phyloP scores from a whole-genome alignment of 768 basidiomycete genomes.

The Pisolithus sp. region DNA sequence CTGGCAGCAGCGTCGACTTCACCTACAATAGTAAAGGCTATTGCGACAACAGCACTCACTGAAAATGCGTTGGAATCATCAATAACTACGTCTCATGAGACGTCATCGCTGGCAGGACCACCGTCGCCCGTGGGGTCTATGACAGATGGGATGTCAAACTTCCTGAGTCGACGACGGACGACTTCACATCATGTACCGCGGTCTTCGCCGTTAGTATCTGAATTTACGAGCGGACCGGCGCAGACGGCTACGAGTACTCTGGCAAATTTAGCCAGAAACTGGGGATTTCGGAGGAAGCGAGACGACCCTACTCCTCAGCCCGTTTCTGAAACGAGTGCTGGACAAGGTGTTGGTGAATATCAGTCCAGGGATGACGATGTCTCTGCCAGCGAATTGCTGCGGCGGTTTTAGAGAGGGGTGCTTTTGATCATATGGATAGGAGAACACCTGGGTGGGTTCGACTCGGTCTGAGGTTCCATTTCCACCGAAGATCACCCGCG shows the following conservation, averaged over 20 bases:
- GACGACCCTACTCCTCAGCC: constrained; percentile 10
- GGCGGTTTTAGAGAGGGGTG: constrained; percentile 13
- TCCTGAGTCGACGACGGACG: constrained; percentile 46
- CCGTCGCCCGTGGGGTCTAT: constrained; percentile 59
- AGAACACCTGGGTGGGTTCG: not conserved
- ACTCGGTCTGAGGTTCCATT: not conserved
- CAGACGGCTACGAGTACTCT: constrained; percentile 46
- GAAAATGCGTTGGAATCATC: constrained; percentile 46
- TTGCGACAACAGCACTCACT: constrained; percentile 61
- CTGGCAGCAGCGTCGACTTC: constrained; percentile 44
- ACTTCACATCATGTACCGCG: constrained; percentile 54
- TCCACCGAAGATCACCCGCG: not conserved
- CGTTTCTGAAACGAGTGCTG: constrained; percentile 18
- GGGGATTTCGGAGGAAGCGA: constrained; percentile 62
- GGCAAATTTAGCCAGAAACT: constrained; percentile 55
- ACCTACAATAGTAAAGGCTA: constrained; percentile 45
- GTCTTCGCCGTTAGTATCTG: constrained; percentile 38
- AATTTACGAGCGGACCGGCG: constrained; percentile 14
- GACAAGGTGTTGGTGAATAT: constrained; percentile 11
- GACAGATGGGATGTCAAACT: constrained; percentile 52
- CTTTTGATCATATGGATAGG: not conserved
- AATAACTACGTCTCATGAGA: constrained; percentile 32
- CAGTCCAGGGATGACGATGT: constrained; percentile 17
- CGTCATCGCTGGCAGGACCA: constrained; percentile 29
- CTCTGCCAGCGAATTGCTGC: constrained; percentile 37